Conservation (phyloP, 2,329 filamentous ascomycete genomes). For the Dryadomyces quercus-mongolicae region DNA sequence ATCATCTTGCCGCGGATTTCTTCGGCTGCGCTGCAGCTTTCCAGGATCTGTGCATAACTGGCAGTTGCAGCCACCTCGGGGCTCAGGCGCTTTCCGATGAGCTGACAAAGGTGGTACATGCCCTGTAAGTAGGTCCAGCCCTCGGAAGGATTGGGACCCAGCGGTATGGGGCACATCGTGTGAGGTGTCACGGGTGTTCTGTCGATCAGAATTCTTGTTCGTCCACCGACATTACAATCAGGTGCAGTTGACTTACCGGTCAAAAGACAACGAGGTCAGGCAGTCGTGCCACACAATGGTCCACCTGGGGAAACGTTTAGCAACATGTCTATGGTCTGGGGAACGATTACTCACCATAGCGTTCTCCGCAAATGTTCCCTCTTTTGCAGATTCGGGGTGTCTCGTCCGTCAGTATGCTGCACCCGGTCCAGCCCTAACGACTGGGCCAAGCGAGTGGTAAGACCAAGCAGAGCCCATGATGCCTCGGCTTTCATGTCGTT, state of each 20-base stretch:
- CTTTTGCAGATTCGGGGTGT: constrained; percentile 32
- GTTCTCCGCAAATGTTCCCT: constrained; percentile 44
- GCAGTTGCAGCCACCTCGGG: constrained; percentile 38
- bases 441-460: constrained; percentile 53
- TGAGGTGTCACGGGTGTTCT: constrained; percentile 53
- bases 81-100: constrained; percentile 45
- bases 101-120: constrained; percentile 52
- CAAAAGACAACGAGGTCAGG: constrained; percentile 52
- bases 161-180: constrained; percentile 40
- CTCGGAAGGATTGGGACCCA: constrained; percentile 28
- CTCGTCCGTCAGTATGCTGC: constrained; percentile 30
- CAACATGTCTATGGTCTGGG: no score
- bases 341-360: constrained; percentile 32
- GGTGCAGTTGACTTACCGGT: constrained; percentile 29
- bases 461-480: constrained; percentile 52
- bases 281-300: constrained; percentile 57
- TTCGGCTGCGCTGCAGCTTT: constrained; percentile 44
- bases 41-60: constrained; percentile 42
- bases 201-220: neutral
- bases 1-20: constrained; percentile 34
- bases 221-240: neutral
- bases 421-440: constrained; percentile 48
- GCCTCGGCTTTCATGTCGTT: constrained; percentile 62
- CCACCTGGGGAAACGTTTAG: constrained; percentile 28
- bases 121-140: constrained; percentile 49